These are phyloP conservation scores for Populus euphratica DNA, from an alignment of 345 rosid species.

Conservation along the genomic window DNA sequence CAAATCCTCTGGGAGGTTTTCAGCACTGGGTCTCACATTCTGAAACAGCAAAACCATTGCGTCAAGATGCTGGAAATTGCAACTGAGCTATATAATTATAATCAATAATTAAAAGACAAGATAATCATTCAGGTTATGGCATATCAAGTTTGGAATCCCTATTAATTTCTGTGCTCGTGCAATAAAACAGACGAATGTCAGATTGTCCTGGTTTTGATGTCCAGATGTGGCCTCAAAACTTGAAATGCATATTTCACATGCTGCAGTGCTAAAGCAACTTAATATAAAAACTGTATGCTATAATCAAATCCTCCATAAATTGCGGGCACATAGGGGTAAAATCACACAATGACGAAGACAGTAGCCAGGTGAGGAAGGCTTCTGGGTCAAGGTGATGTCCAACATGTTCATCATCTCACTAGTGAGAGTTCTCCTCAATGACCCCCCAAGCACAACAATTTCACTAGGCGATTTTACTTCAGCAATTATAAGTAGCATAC, in stretches of 20 bases:
- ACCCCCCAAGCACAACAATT: not conserved
- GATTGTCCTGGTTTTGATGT: not conserved
- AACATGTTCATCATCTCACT: not conserved
- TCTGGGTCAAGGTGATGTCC: not conserved
- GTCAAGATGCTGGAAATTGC: not conserved
- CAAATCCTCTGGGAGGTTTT: conserved; percentile 70
- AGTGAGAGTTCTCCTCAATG: not conserved
- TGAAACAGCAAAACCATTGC: conserved; percentile 24
- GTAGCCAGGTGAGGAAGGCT: not conserved
- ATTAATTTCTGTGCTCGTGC: not conserved
- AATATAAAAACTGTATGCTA: not conserved
- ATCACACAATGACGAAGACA: not conserved
- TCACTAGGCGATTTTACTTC: too few relatives aligned
- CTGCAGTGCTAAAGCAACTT: conserved; percentile 6
- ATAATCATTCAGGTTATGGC: not conserved
- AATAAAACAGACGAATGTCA: not conserved
- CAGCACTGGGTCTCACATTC: conserved; percentile 89
- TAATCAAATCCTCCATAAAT: not conserved
- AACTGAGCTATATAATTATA: not conserved
- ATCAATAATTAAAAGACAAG: not conserved
- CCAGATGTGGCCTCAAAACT: not conserved
- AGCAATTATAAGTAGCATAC: not conserved
- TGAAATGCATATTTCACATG: not conserved
- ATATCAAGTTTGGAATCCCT: not conserved
- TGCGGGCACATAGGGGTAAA: not conserved